Evolutionary conservation across 148 eudicot species (phyloP).

Genomic region (Cornus kousa): DNA sequence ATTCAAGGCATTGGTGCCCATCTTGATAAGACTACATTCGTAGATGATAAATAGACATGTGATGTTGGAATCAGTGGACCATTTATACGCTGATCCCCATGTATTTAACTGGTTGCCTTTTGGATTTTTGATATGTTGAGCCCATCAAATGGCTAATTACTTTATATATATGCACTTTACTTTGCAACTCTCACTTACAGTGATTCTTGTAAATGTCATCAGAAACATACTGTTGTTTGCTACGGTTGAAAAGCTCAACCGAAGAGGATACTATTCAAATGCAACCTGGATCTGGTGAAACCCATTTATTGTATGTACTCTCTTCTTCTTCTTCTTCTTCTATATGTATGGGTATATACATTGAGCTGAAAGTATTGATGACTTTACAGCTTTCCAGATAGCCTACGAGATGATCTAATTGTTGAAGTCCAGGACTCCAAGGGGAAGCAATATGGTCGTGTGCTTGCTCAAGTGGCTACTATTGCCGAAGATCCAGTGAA

Average conservation of each 20-base stretch:
- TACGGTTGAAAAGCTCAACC: conserved; percentile 80
- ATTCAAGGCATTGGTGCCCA: neutral
- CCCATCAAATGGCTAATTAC: neutral
- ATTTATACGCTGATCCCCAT: neutral
- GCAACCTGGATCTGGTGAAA: conserved; percentile 96
- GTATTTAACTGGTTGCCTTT: neutral
- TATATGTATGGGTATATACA: neutral
- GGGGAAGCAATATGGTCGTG: conserved; percentile 78
- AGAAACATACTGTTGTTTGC: conserved; percentile 70
- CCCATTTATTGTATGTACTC: conserved; percentile 77
- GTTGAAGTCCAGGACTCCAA: conserved; percentile 83
- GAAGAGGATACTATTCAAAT: conserved; percentile 74
- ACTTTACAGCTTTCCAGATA: conserved; percentile 86
- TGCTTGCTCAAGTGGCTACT: conserved; percentile 81
- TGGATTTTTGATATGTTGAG: neutral
- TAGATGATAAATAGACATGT: neutral
- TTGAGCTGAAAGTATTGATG: conserved; percentile 21
- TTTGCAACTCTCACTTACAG: neutral
- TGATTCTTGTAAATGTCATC: conserved; percentile 7
- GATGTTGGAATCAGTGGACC: neutral
- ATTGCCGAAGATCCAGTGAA: conserved; percentile 79
- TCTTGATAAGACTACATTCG: neutral
- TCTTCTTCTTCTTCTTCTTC: conserved; percentile 1
- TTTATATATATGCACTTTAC: neutral
- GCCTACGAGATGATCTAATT: conserved; percentile 86